phyloP scores from a whole-genome alignment of 805 yeast genomes.

The Kluyveromyces nonfermentans region DNA sequence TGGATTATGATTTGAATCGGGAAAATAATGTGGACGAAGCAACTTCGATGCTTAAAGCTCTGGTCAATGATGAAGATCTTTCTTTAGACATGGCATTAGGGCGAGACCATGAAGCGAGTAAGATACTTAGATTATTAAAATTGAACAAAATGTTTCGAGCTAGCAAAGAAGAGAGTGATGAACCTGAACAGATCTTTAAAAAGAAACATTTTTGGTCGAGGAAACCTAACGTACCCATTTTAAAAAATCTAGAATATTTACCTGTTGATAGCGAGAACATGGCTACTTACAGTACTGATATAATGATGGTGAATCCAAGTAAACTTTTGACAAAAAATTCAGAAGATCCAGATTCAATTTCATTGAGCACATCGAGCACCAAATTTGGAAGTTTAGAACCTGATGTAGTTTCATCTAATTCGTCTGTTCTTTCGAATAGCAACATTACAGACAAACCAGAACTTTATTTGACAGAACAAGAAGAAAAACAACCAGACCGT shows the following conservation, averaged over 20 bases:
- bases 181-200: conserved; percentile 13
- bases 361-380: not conserved
- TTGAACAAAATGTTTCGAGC: conserved; percentile 3
- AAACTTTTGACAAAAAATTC: not conserved
- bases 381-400: conserved; percentile 3
- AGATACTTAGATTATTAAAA: not conserved
- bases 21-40: not conserved
- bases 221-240: conserved; percentile 9
- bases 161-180: conserved; percentile 5
- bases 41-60: not conserved
- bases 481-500: not conserved
- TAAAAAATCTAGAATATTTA: not conserved
- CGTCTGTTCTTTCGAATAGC: not conserved
- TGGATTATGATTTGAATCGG: not conserved
- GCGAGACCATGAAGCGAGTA: conserved; percentile 2
- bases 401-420: conserved; percentile 2
- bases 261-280: not conserved
- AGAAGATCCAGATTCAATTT: not conserved
- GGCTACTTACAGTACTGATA: not conserved
- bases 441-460: not conserved
- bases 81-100: not conserved
- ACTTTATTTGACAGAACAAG: not conserved
- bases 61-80: not conserved
- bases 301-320: not conserved
- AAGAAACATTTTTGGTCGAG: conserved; percentile 23